A percentile compares a stretch with the other conserved stretches of the same genome.
These are phyloP conservation scores for Lophiostoma macrostomum DNA, from an alignment of 495 filamentous ascomycete species.

Conservation along the genomic window DNA sequence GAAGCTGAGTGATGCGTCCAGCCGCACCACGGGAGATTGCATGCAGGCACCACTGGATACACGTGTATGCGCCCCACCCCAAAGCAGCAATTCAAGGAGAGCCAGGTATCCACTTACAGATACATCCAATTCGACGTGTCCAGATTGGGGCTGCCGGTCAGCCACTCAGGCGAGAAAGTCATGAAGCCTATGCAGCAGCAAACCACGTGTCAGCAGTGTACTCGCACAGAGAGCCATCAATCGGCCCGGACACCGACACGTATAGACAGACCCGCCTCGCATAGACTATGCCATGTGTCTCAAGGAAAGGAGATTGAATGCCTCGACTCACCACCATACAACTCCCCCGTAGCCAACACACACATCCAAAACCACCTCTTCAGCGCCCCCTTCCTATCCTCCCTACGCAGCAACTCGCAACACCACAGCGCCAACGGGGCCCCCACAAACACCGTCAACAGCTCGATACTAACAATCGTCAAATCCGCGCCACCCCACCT, in stretches of 20 bases:
- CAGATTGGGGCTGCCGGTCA: constrained; percentile 71
- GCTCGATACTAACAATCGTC: constrained; percentile 74
- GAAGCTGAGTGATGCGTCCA: too few relatives aligned
- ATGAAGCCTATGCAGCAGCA: constrained; percentile 63
- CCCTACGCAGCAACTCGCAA: constrained; percentile 27
- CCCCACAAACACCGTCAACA: constrained; percentile 77
- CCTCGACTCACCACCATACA: constrained; percentile 74
- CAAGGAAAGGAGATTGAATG: not conserved
- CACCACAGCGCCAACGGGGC: constrained; percentile 58
- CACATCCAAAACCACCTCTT: constrained; percentile 58
- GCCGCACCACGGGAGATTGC: too few relatives aligned
- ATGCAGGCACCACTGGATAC: too few relatives aligned
- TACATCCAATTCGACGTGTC: constrained; percentile 83
- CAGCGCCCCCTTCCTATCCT: constrained; percentile 28
- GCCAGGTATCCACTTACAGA: constrained; percentile 41
- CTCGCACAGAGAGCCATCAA: not conserved
- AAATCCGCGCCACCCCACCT: constrained; percentile 80
- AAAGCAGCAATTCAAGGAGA: constrained; percentile 8
- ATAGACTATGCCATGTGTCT: not conserved
- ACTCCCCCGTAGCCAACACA: constrained; percentile 82
- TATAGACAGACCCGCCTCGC: not conserved
- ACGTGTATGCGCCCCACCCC: not conserved
- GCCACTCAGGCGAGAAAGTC: constrained; percentile 95
- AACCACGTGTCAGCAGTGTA: constrained; percentile 27
- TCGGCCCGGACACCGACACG: not conserved